Evolutionary conservation across 805 yeast species (phyloP), one percentile per base, ranked within the genome.

Genomic region (Myxozyma geophila): DNA sequence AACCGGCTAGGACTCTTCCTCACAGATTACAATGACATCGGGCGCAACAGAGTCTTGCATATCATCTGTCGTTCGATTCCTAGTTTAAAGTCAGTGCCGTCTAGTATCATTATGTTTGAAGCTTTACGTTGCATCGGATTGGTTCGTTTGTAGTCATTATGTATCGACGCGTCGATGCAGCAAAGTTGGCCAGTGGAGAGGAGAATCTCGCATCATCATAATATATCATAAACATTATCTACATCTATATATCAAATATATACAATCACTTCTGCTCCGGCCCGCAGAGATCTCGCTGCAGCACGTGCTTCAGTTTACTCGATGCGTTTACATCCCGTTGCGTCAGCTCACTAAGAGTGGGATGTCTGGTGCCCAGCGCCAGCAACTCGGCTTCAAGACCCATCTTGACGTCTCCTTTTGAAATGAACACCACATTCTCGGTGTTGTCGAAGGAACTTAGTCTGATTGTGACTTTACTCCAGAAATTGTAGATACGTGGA

Each of bases 401-500:
- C 59, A 54, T 54, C 13, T 40, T 35, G 37, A 59, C 23, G 40
- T 59, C 59, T 7, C 39, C 63, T 10, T 36, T 23, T 10, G 59
- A 50, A 8, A 54, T 33, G 9, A 47, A 60, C 28, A 41, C 47
- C 19, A 13, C 13, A 2, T 44, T 41, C 12, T 23, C 46, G 2
- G 39, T 21, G 15, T 3, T 44, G 23, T 55, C 54, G 37, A 44
- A 58, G n/a, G 65, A 57, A 6, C 57, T 12, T 35, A 62, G 52
- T 7, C 57, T 23, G 12, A 62, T 48, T n/a, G 59, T 48, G 35
- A 62, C 66, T 15, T 44, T 41, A 37, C 33, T 54, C 59, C 59
- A 62, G 49, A 63, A 63, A 43, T 48, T 59, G 52, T 55, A 59
- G 39, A 63, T 59, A 15, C 67, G 52, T 37, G 67, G 67, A 43